Base-by-base conservation (phyloP, 345 rosid genomes). In the Iberis pinnata region DNA sequence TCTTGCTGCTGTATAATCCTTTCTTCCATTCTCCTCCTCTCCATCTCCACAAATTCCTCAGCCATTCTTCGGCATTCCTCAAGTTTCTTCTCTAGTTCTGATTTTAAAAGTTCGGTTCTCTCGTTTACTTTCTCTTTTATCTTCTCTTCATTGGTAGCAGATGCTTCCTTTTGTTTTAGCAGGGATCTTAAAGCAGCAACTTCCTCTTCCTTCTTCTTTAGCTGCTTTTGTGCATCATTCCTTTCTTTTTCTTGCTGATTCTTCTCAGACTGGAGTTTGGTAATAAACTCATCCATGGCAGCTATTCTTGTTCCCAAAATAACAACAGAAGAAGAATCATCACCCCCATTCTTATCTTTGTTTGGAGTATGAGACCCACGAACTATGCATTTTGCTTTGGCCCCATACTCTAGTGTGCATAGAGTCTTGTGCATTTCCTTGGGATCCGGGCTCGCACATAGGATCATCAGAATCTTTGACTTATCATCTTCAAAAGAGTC, bases 401-500 rank as follows among this genome's bases (percentile, higher is more conserved):
- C 96, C 29, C 98, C 98, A 61, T 92, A 92, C 62, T 92, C 98
- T 18, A 92, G 78, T 17, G 98, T 92, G 69, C 96, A 92, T 25
- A 88, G 72, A n/a, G 98, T 92, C 78, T 81, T 92, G 73, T 92
- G 89, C 64, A 84, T 66, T 58, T 92, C 98, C 63, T 83, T 88
- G 1, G 86, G 95, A 68, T 92, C 98, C 17, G 98, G 98, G 58
- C 96, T 92, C 19, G 96, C 95, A 77, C 98, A 92, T 10, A 92
- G 67, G 27, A 92, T 80, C 98, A 88, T 92, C 35, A 92, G 72
- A 60, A 92, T 92, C 69, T 92, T 92, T 31, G 96, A 82, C 44
- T 83, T 83, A 53, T 85, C 96, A 67, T 92, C 98, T 75, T 92
- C 98, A 52, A 92, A 88, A 58, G 98, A 92, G 79, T 92, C 98